Percentiles rank a stretch among this genome's conserved stretches.
Evolutionary conservation across 2,329 filamentous ascomycete genomes (phyloP).

Genomic region (Davidsoniella australis): DNA sequence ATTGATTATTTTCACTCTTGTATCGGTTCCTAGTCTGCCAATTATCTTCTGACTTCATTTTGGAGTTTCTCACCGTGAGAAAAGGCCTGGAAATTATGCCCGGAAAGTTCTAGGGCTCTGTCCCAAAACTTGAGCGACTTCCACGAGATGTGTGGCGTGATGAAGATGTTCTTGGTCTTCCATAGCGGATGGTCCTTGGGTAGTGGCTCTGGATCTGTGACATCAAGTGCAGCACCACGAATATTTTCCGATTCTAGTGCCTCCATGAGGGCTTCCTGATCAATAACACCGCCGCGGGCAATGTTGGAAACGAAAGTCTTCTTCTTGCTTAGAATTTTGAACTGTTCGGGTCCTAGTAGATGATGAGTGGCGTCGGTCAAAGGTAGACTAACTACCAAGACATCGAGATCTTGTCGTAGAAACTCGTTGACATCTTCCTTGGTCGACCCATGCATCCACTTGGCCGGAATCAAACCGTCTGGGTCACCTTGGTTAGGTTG

Average conservation of each 20-base stretch:
- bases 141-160: slow-evolving; percentile 37
- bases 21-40: slow-evolving; percentile 1
- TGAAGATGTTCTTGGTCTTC: slow-evolving; percentile 49
- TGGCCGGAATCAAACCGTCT: slow-evolving; percentile 29
- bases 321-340: slow-evolving; percentile 26
- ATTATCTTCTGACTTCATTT: slow-evolving; percentile 24
- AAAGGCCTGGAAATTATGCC: slow-evolving; percentile 24
- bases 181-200: slow-evolving; percentile 52
- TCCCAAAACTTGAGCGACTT: slow-evolving; percentile 24
- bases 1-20: too few species aligned
- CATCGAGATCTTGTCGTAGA: slow-evolving; percentile 31
- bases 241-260: slow-evolving; percentile 33
- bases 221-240: slow-evolving; percentile 56
- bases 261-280: slow-evolving; percentile 39
- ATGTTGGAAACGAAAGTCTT: slow-evolving; percentile 55
- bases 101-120: slow-evolving; percentile 26
- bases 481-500: slow-evolving; percentile 47
- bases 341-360: slow-evolving; percentile 34
- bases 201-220: slow-evolving; percentile 64
- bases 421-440: slow-evolving; percentile 31
- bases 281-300: slow-evolving; percentile 37
- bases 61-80: slow-evolving; percentile 22
- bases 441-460: slow-evolving; percentile 32
- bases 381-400: slow-evolving; percentile 34
- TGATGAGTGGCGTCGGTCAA: slow-evolving; percentile 30